These are phyloP conservation scores for Fomitopsis serialis DNA, from an alignment of 768 basidiomycete species.

Conservation along the genomic window DNA sequence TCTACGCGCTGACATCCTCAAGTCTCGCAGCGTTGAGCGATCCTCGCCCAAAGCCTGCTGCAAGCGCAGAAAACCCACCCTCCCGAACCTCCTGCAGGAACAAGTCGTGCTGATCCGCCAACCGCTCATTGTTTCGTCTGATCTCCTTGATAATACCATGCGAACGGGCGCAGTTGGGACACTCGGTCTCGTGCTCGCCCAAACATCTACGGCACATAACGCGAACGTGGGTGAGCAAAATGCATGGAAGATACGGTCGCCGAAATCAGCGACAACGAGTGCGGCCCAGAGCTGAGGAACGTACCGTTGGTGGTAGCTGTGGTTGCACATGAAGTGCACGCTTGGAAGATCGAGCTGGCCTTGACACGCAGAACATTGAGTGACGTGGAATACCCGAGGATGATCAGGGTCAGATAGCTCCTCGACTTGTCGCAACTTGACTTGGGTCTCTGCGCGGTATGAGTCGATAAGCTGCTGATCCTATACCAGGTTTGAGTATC, in stretches of 20 bases:
- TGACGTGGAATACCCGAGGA: slow-evolving; percentile 90
- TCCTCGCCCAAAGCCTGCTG: slow-evolving; percentile 65
- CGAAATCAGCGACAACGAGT: background rate
- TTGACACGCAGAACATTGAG: slow-evolving; percentile 84
- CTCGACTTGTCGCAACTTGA: slow-evolving; percentile 76
- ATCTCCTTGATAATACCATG: slow-evolving; percentile 91
- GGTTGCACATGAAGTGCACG: slow-evolving; percentile 97
- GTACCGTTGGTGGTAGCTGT: slow-evolving; percentile 93
- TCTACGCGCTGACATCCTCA: slow-evolving; percentile 19
- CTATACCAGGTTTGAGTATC: slow-evolving; percentile 33
- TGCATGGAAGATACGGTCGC: background rate
- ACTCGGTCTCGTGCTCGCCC: slow-evolving; percentile 85
- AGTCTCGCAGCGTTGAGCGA: slow-evolving; percentile 36
- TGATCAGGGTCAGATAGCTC: slow-evolving; percentile 74
- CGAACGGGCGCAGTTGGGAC: slow-evolving; percentile 82
- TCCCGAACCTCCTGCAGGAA: slow-evolving; percentile 74
- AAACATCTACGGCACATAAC: slow-evolving; percentile 54
- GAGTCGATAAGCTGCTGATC: slow-evolving; percentile 85
- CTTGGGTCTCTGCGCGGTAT: slow-evolving; percentile 78
- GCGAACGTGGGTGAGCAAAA: no score
- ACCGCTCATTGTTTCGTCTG: slow-evolving; percentile 73
- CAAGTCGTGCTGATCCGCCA: slow-evolving; percentile 78
- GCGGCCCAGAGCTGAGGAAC: no score
- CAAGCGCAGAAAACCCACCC: slow-evolving; percentile 65
- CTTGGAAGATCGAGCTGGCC: slow-evolving; percentile 89